Conservation (phyloP, 2,329 filamentous ascomycete genomes). For the Fusarium penzigii region DNA sequence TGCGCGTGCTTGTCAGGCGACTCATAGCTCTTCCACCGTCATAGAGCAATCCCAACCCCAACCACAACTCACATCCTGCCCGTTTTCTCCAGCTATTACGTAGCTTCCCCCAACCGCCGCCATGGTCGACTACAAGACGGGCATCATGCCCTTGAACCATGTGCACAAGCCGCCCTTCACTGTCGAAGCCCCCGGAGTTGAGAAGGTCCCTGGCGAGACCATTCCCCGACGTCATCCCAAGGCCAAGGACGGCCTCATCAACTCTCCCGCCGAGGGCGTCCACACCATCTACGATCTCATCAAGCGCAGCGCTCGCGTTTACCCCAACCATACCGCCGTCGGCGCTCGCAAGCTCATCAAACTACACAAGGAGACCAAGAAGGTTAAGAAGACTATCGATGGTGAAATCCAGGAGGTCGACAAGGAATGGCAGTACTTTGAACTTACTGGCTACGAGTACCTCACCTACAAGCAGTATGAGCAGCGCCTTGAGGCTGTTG, state of each 20-base stretch:
- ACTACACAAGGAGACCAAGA: constrained; percentile 82
- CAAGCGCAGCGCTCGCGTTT: constrained; percentile 64
- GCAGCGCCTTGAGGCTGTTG: constrained; percentile 66
- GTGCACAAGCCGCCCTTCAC: constrained; percentile 73
- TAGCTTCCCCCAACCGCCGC: constrained; percentile 16
- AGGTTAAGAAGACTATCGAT: constrained; percentile 84
- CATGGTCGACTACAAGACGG: constrained; percentile 40
- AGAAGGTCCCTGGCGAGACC: constrained; percentile 77
- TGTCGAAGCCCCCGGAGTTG: constrained; percentile 67
- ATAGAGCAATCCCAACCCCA: not conserved
- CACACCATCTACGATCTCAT: constrained; percentile 80
- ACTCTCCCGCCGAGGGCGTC: constrained; percentile 67
- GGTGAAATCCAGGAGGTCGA: constrained; percentile 78
- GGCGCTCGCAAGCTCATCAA: constrained; percentile 74
- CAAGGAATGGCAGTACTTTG: constrained; percentile 90
- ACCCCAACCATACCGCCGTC: constrained; percentile 64
- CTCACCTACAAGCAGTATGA: constrained; percentile 80
- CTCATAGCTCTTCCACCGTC: constrained; percentile 2
- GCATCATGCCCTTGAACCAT: constrained; percentile 55
- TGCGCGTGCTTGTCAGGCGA: constrained; percentile 4
- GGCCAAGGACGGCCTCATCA: constrained; percentile 69
- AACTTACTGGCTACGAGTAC: constrained; percentile 77
- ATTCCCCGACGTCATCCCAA: constrained; percentile 74
- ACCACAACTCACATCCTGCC: constrained; percentile 3
- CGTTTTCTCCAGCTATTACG: constrained; percentile 8